These are phyloP conservation scores for Sphaerulina vaccinii DNA, from an alignment of 2,329 filamentous ascomycete genomes.

Conservation along the genomic window DNA sequence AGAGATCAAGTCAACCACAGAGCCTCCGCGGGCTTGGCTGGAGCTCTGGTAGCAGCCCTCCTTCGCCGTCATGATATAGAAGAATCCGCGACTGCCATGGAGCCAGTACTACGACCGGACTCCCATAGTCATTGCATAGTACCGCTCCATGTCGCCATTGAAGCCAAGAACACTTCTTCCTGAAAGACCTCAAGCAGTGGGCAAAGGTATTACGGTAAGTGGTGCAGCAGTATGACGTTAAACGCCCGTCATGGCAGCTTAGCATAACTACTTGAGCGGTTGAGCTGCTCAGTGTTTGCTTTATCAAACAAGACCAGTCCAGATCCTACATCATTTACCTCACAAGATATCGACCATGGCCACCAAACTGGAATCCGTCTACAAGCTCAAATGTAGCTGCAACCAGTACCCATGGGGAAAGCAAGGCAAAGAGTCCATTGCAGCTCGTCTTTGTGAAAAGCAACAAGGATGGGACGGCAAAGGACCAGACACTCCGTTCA, in stretches of 20 bases:
- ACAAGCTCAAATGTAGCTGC: constrained; percentile 56
- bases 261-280: neutral
- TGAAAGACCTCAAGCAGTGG: neutral
- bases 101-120: too few relatives aligned
- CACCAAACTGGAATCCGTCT: constrained; percentile 45
- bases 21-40: too few relatives aligned
- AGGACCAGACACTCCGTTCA: constrained; percentile 51
- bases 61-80: too few relatives aligned
- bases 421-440: constrained; percentile 63
- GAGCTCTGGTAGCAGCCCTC: too few relatives aligned
- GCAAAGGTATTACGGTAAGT: neutral
- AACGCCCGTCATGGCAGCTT: neutral
- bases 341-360: constrained; percentile 40
- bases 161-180: too few relatives aligned
- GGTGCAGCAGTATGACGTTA: neutral
- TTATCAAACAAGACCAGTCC: neutral
- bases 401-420: constrained; percentile 69
- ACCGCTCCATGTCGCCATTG: too few relatives aligned
- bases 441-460: constrained; percentile 63
- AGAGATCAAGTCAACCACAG: too few relatives aligned
- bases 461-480: constrained; percentile 54
- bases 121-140: too few relatives aligned
- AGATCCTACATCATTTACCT: neutral
- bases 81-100: too few relatives aligned
- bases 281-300: neutral